phyloP scores from a whole-genome alignment of 1,284 basidiomycete genomes.

The Sparassis latifolia region DNA sequence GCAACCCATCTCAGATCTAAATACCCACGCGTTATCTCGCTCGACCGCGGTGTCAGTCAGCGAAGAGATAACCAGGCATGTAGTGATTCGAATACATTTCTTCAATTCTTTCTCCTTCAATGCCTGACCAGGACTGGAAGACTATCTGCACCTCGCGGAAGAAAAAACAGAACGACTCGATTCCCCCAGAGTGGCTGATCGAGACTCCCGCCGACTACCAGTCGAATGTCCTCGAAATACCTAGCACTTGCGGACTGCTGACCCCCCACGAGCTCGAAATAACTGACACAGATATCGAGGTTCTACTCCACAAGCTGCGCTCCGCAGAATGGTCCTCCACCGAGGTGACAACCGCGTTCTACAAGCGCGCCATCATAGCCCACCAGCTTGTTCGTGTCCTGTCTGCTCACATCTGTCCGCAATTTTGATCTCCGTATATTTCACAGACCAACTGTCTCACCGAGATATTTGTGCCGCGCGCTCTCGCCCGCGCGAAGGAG shows the following conservation, averaged over 20 bases:
- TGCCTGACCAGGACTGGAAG: constrained; percentile 9
- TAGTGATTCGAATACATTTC: no score
- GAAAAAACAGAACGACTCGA: constrained; percentile 33
- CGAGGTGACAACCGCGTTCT: constrained; percentile 37
- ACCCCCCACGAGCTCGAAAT: constrained; percentile 30
- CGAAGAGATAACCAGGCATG: not conserved
- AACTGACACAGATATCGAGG: constrained; percentile 14
- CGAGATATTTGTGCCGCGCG: constrained; percentile 39
- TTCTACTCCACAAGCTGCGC: constrained; percentile 34
- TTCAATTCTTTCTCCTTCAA: no score
- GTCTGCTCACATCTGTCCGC: constrained; percentile 9
- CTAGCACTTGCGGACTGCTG: constrained; percentile 37
- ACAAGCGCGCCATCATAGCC: constrained; percentile 42
- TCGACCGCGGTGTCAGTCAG: not conserved
- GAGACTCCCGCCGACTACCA: constrained; percentile 14
- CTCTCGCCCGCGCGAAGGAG: constrained; percentile 33
- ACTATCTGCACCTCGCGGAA: constrained; percentile 27
- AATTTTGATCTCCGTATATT: not conserved
- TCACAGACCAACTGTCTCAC: constrained; percentile 39
- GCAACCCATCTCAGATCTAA: not conserved
- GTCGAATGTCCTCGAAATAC: constrained; percentile 35
- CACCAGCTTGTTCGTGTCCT: constrained; percentile 42
- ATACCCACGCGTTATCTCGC: not conserved
- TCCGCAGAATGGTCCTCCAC: constrained; percentile 27
- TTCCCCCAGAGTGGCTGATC: constrained; percentile 44